phyloP scores from a whole-genome alignment of 192 early-diverging fungal species.

The Gorgonomyces haynaldii region DNA sequence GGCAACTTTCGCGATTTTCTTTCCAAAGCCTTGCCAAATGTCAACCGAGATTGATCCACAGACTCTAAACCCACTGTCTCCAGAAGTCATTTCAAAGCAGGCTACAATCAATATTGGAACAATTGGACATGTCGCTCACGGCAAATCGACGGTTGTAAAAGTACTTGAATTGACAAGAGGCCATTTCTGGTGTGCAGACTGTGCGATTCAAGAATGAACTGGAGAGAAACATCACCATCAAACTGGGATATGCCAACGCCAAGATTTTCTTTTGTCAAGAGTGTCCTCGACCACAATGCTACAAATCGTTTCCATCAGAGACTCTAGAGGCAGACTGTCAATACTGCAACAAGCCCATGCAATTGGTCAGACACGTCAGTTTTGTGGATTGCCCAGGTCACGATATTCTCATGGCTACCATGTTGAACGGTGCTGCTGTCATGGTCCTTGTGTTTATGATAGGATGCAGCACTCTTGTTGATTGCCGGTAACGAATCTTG shows the following conservation, averaged over 20 bases:
- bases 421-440: constrained; percentile 81
- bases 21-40: background rate
- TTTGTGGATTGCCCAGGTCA: constrained; percentile 99
- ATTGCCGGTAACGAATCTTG: constrained; percentile 97
- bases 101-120: constrained; percentile 99
- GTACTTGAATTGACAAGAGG: too few species aligned
- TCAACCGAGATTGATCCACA: constrained; percentile 26
- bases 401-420: constrained; percentile 99
- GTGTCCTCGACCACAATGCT: constrained; percentile 94
- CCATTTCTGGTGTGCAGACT: constrained; percentile 96
- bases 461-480: constrained; percentile 83
- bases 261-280: constrained; percentile 65
- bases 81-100: constrained; percentile 94
- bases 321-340: constrained; percentile 77
- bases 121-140: constrained; percentile 99
- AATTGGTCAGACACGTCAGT: constrained; percentile 67
- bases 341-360: constrained; percentile 47
- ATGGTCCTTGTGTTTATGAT: too few species aligned
- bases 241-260: constrained; percentile 97
- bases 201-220: constrained; percentile 97
- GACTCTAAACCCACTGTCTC: constrained; percentile 63
- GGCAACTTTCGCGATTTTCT: too few species aligned
- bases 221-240: constrained; percentile 99
- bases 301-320: constrained; percentile 70
- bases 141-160: constrained; percentile 98